A percentile compares a stretch with the other conserved stretches of the same genome.
phyloP scores from a whole-genome alignment of 75 land plant species.

The Chamaecyparis obtusa region DNA sequence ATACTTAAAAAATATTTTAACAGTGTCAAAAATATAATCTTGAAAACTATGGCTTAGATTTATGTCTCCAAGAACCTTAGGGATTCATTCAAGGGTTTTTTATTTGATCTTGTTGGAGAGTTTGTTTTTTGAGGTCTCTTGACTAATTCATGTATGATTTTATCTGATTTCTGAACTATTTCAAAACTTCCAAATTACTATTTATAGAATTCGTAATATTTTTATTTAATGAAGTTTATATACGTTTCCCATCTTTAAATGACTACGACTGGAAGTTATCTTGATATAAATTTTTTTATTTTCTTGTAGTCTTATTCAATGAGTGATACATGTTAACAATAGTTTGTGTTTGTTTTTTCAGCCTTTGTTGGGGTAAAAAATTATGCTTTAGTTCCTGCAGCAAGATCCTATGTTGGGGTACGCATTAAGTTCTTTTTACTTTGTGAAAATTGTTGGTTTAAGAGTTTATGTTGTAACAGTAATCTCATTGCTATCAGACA shows the following conservation, averaged over 20 bases:
- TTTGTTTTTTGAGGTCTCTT: too few relatives aligned
- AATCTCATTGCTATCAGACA: background rate
- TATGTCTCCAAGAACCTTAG: too few relatives aligned
- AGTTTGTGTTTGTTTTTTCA: constrained; percentile 16
- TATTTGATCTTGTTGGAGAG: too few relatives aligned
- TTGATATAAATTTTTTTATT: background rate
- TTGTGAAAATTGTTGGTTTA: background rate
- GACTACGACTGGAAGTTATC: background rate
- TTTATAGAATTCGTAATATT: too few relatives aligned
- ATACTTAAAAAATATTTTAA: too few relatives aligned
- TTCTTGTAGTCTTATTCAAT: background rate
- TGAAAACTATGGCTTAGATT: too few relatives aligned
- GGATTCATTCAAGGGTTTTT: too few relatives aligned
- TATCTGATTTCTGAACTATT: too few relatives aligned
- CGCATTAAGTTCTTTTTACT: background rate
- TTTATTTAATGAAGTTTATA: too few relatives aligned
- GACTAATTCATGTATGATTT: too few relatives aligned
- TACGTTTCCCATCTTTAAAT: background rate
- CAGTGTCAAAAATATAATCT: too few relatives aligned
- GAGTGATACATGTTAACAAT: background rate
- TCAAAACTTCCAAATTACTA: too few relatives aligned
- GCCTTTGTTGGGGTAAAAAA: constrained; percentile 44
- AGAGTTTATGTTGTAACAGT: background rate
- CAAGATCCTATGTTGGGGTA: constrained; percentile 36
- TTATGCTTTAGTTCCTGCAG: constrained; percentile 32